Evolutionary conservation across 148 eudicot species (phyloP).

Genomic region (Linanthus parryae): DNA sequence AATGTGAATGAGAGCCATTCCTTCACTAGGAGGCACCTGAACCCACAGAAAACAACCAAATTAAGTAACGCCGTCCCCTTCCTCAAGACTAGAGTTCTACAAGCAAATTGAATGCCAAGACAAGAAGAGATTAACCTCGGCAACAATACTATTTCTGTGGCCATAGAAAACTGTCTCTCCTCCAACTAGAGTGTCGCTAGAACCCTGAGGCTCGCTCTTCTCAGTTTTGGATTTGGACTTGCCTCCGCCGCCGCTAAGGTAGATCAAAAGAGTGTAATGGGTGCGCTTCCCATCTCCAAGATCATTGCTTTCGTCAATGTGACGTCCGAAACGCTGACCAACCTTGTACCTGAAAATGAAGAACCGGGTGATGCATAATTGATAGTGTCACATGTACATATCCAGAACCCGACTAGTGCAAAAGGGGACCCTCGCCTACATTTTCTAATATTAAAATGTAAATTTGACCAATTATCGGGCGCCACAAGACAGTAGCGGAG

Average conservation of each 20-base stretch:
- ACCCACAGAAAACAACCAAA: slow-evolving; percentile 9
- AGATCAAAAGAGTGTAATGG: slow-evolving; percentile 69
- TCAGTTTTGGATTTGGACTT: slow-evolving; percentile 46
- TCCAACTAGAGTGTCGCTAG: slow-evolving; percentile 63
- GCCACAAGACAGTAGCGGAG: too few relatives aligned
- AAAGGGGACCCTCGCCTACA: too few relatives aligned
- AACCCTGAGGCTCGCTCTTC: slow-evolving; percentile 24
- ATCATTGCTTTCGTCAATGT: slow-evolving; percentile 86
- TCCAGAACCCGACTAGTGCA: too few relatives aligned
- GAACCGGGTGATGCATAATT: neutral
- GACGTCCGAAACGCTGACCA: slow-evolving; percentile 91
- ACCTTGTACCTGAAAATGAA: slow-evolving; percentile 59
- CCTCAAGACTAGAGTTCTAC: neutral
- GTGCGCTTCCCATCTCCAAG: slow-evolving; percentile 78
- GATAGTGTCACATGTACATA: too few relatives aligned
- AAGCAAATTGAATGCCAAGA: neutral
- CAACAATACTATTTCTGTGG: slow-evolving; percentile 62
- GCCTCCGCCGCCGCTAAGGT: slow-evolving; percentile 66
- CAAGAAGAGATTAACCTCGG: slow-evolving; percentile 49
- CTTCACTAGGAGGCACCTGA: slow-evolving; percentile 83
- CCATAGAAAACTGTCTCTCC: slow-evolving; percentile 98
- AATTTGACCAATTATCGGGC: too few relatives aligned
- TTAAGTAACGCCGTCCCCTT: slow-evolving; percentile 2
- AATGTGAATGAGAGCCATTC: slow-evolving; percentile 90
- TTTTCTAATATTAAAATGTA: too few relatives aligned